Evolutionary conservation across 768 basidiomycete genomes (phyloP), one percentile per base, ranked within the genome.

Genomic region (Peribolospora kevripleyi): DNA sequence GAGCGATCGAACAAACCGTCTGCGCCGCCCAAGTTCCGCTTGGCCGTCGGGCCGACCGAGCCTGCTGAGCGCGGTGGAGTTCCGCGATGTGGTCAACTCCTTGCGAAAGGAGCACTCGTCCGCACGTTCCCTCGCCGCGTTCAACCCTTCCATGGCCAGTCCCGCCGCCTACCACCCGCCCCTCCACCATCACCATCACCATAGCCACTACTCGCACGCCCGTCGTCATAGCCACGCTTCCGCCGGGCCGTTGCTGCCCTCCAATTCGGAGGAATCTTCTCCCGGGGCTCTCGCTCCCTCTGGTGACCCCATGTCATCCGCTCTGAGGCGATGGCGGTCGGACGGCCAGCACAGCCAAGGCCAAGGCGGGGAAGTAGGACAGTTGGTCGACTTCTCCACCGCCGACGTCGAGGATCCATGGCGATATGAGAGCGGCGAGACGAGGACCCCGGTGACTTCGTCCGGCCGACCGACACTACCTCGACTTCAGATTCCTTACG

Each of bases 11-110:
- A 10, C 37, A 11, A 40, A 42, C 25, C 50, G 10, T 47, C 9
- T 39, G 41, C 1, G 5, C 11, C 42, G 50, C 43, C 4, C 7
- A 0, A 43, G 46, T 3, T 42, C 9, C 1, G 48, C 46, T 2
- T 46, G 43, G 1, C 51, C 47, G 14, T 52, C 53, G 1, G 66
- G 55, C 62, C 69, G 45, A 60, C 63, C 56, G 60, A 95, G 91
- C 3, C 75, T 98, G 2, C 76, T 97, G 4, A 86, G 91, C 7
- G 93, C 93, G 0, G 75, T 98, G 48, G 93, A 98, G 67, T 98
- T 98, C 68, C 75, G 88, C 13, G 81, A 88, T 57, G 82, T 95
- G 36, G 81, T 98, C 25, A 74, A 81, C 8, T 79, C 81, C 0
- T 58, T 9, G 43, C 55, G 40, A 38, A 51, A 6, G 37, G 50